A percentile compares a stretch with the other conserved stretches of the same genome.
Conservation (phyloP, 2,329 filamentous ascomycete genomes). For the Onygenales sp. region DNA sequence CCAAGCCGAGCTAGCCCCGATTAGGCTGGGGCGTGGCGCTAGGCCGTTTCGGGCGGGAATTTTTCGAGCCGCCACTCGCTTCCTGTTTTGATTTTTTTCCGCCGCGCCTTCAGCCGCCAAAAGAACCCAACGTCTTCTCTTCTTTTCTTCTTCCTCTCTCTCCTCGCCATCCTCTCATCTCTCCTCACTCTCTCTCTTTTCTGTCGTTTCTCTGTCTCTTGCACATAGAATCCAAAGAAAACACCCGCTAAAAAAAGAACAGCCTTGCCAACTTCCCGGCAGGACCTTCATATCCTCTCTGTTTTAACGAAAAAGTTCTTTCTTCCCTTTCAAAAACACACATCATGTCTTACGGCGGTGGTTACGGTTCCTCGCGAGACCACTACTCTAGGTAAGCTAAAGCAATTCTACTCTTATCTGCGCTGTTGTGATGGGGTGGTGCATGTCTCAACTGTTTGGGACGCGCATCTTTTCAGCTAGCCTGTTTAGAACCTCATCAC, state of each 20-base stretch:
- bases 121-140: conserved; percentile 6
- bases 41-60: conserved; percentile 11
- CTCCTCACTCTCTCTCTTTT: conserved; percentile 11
- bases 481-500: not conserved
- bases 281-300: not conserved
- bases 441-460: too few species aligned
- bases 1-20: not conserved
- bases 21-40: not conserved
- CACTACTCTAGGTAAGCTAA: conserved; percentile 40
- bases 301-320: not conserved
- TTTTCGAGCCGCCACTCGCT: conserved; percentile 6
- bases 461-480: too few species aligned
- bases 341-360: conserved; percentile 61
- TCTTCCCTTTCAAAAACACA: conserved; percentile 11
- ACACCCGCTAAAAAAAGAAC: not conserved
- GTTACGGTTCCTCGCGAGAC: conserved; percentile 35
- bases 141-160: conserved; percentile 22
- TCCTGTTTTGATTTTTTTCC: conserved; percentile 14
- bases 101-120: conserved; percentile 9
- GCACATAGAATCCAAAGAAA: conserved; percentile 1
- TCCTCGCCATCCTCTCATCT: conserved; percentile 12
- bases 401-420: conserved; percentile 12
- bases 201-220: conserved; percentile 15
- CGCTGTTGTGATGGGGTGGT: not conserved
- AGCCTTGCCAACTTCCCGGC: not conserved